Base-by-base conservation (phyloP, 1,139 yeast species). In the Lipomyces yarrowii region DNA sequence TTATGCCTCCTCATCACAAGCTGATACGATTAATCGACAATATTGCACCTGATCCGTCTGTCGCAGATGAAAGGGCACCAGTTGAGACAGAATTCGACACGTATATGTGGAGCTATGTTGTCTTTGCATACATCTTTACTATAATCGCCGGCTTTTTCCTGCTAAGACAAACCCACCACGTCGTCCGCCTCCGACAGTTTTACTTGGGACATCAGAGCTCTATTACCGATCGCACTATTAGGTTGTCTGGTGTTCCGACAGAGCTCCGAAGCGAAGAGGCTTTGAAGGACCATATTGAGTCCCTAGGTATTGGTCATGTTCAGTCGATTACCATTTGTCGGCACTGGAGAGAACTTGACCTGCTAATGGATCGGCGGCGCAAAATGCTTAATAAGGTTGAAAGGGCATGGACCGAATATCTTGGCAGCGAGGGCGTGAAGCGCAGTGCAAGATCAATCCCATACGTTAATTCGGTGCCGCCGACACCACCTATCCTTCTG, bases 201-300 rank as follows among this genome's bases (percentile, higher is more conserved):
- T 90, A 90, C 75, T 80, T 94, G 71, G 98, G 98, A 0, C 85
- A 87, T 61, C 98, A 93, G 75, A 89, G 90, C 75, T 89, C 97
- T 6, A 85, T 94, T 64, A 92, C 98, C 0, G 99, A 94, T 80
- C 82, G 98, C 73, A 94, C 99, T 0, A 90, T 94, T 64, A 81
- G 96, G 67, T 77, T 94, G 33, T 89, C 96, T 57, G 98, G 98
- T 0, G 91, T 94, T n/a, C 98, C 98, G 0, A 88, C 90, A 0
- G 87, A 87, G 61, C 79, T 92, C 53, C 80, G 98, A 65, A 87
- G 87, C 63, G 94, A 88, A 71, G 82, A 83, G 32, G 86, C 85
- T 15, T 79, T 94, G 71, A 87, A 85, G 67, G 83, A 86, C 57
- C 94, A 91, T 74, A 88, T 94, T 48, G 96, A 91, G 71, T 83